phyloP scores from a whole-genome alignment of 2,329 filamentous ascomycete genomes.

The Fusarium globosum region DNA sequence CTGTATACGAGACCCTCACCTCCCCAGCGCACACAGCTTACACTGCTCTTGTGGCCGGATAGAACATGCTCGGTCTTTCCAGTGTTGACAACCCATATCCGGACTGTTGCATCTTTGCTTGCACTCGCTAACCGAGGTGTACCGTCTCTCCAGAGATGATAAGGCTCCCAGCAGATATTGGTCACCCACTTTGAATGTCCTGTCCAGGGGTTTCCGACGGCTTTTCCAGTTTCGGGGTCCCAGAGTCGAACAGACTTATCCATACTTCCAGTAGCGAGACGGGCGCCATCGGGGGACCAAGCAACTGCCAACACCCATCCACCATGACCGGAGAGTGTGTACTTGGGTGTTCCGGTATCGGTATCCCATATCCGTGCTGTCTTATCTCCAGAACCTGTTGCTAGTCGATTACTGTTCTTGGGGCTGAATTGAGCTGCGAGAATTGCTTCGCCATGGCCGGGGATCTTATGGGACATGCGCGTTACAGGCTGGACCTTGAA shows the following conservation, averaged over 20 bases:
- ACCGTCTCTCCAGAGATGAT: conserved; percentile 81
- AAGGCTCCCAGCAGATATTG: conserved; percentile 91
- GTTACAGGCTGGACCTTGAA: conserved; percentile 94
- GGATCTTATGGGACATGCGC: conserved; percentile 86
- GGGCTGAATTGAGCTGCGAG: conserved; percentile 89
- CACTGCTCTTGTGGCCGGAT: conserved; percentile 87
- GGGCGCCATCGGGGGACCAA: conserved; percentile 85
- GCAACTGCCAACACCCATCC: conserved; percentile 88
- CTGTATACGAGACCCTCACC: conserved; percentile 88
- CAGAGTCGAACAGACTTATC: conserved; percentile 92
- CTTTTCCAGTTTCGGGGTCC: conserved; percentile 84
- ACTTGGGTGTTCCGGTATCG: conserved; percentile 88
- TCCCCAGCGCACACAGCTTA: conserved; percentile 94
- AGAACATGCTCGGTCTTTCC: conserved; percentile 84
- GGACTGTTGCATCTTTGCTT: conserved; percentile 88
- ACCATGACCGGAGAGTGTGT: conserved; percentile 87
- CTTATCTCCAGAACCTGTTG: conserved; percentile 90
- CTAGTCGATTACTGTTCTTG: conserved; percentile 77
- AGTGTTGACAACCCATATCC: conserved; percentile 86
- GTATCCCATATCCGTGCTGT: conserved; percentile 96
- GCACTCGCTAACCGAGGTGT: conserved; percentile 84
- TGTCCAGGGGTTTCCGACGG: conserved; percentile 75
- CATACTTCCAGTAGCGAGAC: conserved; percentile 90
- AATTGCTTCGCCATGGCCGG: conserved; percentile 92
- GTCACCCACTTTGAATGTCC: conserved; percentile 93